Evolutionary conservation across 805 yeast genomes (phyloP), one percentile per base, ranked within the genome.

Genomic region (Diddensiella transvaalensis): DNA sequence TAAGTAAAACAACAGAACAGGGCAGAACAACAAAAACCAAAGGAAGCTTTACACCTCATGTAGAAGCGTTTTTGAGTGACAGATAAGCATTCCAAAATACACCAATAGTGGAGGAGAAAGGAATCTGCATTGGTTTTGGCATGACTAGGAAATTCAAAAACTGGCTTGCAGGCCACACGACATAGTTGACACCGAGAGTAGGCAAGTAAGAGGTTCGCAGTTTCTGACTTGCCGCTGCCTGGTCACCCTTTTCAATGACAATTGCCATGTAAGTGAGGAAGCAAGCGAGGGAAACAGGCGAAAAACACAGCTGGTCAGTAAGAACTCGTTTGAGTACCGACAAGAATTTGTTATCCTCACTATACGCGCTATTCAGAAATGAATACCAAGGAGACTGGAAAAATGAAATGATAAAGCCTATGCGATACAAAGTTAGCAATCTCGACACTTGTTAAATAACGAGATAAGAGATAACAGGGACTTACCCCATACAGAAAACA

Each of bases 71-170:
- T 48, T 52, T 52, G 42, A 54, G 44, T 3, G 58, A 88, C 43
- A 91, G 70, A 69, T 85, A 90, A 46, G 96, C 89, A 63, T 93
- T 91, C 98, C 99, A 91, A 32, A 91, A 69, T 17, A 91, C 95
- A 23, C 96, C 91, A 3, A 93, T 72, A 68, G 86, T 72, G 5
- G 93, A 84, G 47, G 95, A 83, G 64, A 93, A 91, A 0, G 97
- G 96, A 3, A 91, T 95, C 66, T 91, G 98, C 56, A 81, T n/a
- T 39, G 81, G 81, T 4, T 81, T 76, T 0, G 97, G 97, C 2
- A 88, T 76, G 4, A 86, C 59, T 40, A 81, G 75, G 60, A 91
- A 87, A 67, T 91, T 93, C 52, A 83, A 54, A 47, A 81, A 60
- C 67, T 93, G 98, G 53, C 93, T 85, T 0, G 79, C 66, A 0